phyloP scores from a whole-genome alignment of 176 grass and related monocot species.

The Oryza longistaminata region DNA sequence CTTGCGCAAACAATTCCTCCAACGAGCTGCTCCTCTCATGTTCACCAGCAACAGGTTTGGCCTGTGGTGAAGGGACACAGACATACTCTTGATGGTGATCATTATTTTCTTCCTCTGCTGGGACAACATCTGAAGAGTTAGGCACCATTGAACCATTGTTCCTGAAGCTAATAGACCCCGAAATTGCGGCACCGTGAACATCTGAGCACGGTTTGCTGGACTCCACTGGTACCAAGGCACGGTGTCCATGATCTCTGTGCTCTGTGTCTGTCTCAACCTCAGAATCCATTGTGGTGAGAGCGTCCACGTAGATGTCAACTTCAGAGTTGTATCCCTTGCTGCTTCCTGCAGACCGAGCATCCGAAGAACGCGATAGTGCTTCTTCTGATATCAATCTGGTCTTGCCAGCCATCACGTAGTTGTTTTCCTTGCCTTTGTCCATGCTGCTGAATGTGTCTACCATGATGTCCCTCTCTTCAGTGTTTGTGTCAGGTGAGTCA shows the following conservation, averaged over 20 bases:
- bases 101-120: constrained; percentile 12
- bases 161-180: constrained; percentile 35
- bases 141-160: constrained; percentile 27
- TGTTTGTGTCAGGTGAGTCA: constrained; percentile 44
- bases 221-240: background rate
- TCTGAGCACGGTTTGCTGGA: constrained; percentile 40
- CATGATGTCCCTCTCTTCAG: constrained; percentile 57
- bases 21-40: constrained; percentile 46
- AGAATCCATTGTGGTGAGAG: constrained; percentile 70
- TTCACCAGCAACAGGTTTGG: constrained; percentile 38
- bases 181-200: background rate
- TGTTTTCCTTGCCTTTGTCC: constrained; percentile 25
- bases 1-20: constrained; percentile 46
- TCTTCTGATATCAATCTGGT: constrained; percentile 42
- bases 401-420: constrained; percentile 5
- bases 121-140: constrained; percentile 28
- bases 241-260: constrained; percentile 32
- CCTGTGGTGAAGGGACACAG: background rate
- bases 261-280: constrained; percentile 70
- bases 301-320: constrained; percentile 67
- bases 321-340: constrained; percentile 74
- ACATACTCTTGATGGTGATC: constrained; percentile 8
- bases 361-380: constrained; percentile 47
- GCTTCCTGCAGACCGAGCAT: constrained; percentile 50
- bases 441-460: constrained; percentile 46